Base-by-base conservation (phyloP, 805 yeast species). In the Ogataea allantospora region DNA sequence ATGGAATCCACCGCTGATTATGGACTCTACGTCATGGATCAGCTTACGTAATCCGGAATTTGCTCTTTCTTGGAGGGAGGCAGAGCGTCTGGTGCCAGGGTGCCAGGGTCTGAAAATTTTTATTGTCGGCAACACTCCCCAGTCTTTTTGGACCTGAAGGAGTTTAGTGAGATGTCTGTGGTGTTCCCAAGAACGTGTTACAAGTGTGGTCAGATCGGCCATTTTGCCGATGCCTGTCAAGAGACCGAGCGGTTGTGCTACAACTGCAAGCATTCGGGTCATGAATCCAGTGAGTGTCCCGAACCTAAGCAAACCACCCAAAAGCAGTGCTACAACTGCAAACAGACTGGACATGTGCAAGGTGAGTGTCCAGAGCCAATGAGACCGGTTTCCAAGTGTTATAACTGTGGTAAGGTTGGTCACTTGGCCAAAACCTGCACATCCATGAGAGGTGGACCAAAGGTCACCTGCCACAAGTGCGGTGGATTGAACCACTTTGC, bases 401-500 rank as follows among this genome's bases (percentile, higher is more conserved):
- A 80, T 82, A 77, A 73, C 70, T 83, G 91, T 60, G 76, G 80
- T 47, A 75, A 75, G 60, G 70, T 78, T 43, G 95, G 95, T 46
- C 96, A 87, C 71, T 75, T 86, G 51, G 83, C 95, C 42, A 83
- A 78, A 62, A 79, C 77, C 64, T 87, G 95, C 65, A 30, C 48
- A 14, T 12, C 48, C 19, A 28, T 49, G 8, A 24, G 44, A 29
- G 40, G 42, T 23, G 45, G 48, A 27, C 46, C 57, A 47, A 66
- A 67, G 44, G 68, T 82, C 46, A 76, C 86, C 42, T 86, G 95
- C 68, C 84, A 83, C 80, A 86, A 82, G 68, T 86, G 95, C 64
- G 95, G 95, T 58, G 93, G 91, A 49, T 88, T 93, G 60, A 86
- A 86, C 78, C 95, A 88, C 66, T 83, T 81, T 68, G 95, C 95